These are phyloP conservation scores for Epithele typhae DNA, from an alignment of 768 basidiomycete species.

Conservation along the genomic window DNA sequence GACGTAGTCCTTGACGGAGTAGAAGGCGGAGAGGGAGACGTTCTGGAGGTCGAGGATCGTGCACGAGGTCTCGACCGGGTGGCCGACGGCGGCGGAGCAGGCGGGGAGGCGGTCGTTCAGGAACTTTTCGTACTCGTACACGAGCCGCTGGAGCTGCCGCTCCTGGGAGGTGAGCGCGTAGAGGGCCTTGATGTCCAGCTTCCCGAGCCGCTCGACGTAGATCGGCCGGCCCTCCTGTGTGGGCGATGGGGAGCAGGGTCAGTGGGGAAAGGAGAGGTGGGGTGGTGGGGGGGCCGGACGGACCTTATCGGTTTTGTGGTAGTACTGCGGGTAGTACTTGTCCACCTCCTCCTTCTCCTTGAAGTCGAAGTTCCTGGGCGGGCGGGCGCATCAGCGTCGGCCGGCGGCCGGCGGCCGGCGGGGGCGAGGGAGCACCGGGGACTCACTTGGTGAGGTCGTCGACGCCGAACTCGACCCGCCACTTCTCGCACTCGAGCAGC, in stretches of 20 bases:
- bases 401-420: conserved; percentile 1
- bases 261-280: not conserved
- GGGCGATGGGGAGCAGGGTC: not conserved
- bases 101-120: conserved; percentile 76
- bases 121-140: conserved; percentile 92
- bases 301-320: conserved; percentile 95
- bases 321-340: conserved; percentile 93
- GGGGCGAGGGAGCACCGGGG: not conserved
- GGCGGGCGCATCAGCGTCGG: not conserved
- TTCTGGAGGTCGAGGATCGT: conserved; percentile 90
- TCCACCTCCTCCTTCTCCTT: conserved; percentile 78
- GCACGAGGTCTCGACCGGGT: conserved; percentile 95
- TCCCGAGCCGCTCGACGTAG: conserved; percentile 91
- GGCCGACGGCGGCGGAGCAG: conserved; percentile 63
- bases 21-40: conserved; percentile 73
- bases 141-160: conserved; percentile 83
- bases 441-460: conserved; percentile 68
- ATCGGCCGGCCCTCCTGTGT: conserved; percentile 87
- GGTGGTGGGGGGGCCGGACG: conserved; percentile 6
- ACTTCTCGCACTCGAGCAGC: conserved; percentile 78
- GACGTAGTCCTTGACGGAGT: conserved; percentile 91
- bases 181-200: conserved; percentile 81
- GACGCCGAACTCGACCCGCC: conserved; percentile 83
- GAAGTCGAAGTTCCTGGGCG: conserved; percentile 75
- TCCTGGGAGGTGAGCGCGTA: conserved; percentile 81